Evolutionary conservation across 2,329 filamentous ascomycete genomes (phyloP), one percentile per base, ranked within the genome.

Genomic region (Hysterium pulicare): DNA sequence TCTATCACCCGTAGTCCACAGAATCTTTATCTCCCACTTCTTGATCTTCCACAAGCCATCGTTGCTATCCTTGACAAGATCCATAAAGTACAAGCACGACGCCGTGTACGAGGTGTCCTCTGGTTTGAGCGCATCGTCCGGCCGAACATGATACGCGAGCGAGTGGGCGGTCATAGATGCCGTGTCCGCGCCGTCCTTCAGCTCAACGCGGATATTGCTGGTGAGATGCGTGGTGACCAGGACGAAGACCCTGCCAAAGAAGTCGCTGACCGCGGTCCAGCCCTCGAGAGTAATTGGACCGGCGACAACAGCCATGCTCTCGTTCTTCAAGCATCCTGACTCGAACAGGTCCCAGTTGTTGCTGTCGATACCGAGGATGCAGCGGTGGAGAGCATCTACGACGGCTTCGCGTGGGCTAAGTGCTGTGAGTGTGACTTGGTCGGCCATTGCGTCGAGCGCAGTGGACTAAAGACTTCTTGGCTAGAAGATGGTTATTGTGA

Each of bases 11-110:
- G 45, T 52, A 26, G 47, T 55, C 52, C 53, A 56, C 32, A 50
- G 28, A 26, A 54, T 31, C 17, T 49, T 47, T 1, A 54, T 57
- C 3, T 50, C 57, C 35, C 59, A 70, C 30, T 38, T 54, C 44
- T 50, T 53, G 17, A 59, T 58, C 49, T 48, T 58, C 54, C 52
- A 58, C 39, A 54, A 30, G 3, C 47, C 48, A 38, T 53, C 53
- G 4, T 21, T 39, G 2, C 34, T 21, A 32, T 48, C 46, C 45
- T 37, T 56, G 9, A 58, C 42, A 39, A 57, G 37, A 16, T 47
- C 47, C n/a, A 59, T 33, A 35, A 34, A 34, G 26, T 59, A 58
- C 46, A 57, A 38, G 20, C 43, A 49, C n/a, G 40, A 33, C 23
- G 47, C 50, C n/a, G 49, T 57, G 26, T 57, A 58, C 17, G 48